Evolutionary conservation across 2,329 filamentous ascomycete species (phyloP).

Genomic region (Cryphonectria radicalis): DNA sequence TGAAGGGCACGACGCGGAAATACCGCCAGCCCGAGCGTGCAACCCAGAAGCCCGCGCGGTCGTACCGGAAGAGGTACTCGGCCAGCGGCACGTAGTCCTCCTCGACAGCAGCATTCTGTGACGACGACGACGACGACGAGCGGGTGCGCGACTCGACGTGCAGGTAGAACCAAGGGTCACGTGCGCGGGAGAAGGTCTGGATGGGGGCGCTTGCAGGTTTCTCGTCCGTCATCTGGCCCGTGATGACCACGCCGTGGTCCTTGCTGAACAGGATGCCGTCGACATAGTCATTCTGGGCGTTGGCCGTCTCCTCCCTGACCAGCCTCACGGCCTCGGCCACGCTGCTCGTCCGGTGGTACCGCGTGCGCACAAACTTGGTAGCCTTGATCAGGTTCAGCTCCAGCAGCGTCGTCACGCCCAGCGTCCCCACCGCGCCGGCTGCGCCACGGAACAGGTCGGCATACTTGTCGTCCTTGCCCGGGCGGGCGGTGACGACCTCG

Average conservation of each 20-base stretch:
- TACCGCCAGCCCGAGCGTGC: constrained; percentile 68
- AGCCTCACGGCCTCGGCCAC: constrained; percentile 52
- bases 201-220: constrained; percentile 41
- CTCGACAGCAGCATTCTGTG: constrained; percentile 26
- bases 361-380: constrained; percentile 63
- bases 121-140: constrained; percentile 31
- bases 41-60: constrained; percentile 77
- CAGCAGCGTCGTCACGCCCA: constrained; percentile 70
- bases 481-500: constrained; percentile 58
- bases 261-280: constrained; percentile 72
- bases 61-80: constrained; percentile 78
- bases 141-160: constrained; percentile 59
- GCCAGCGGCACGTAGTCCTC: constrained; percentile 67
- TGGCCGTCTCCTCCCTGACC: constrained; percentile 52
- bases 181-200: constrained; percentile 61
- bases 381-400: constrained; percentile 67
- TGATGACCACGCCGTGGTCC: constrained; percentile 68
- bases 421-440: constrained; percentile 68
- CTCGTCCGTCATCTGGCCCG: constrained; percentile 63
- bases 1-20: constrained; percentile 69
- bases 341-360: constrained; percentile 60
- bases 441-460: constrained; percentile 63
- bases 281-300: constrained; percentile 65
- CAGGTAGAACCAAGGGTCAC: constrained; percentile 78
- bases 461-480: constrained; percentile 15